These are phyloP conservation scores for Debaryomycetaceae sp. DNA, from an alignment of 1,139 yeast species.

Conservation along the genomic window DNA sequence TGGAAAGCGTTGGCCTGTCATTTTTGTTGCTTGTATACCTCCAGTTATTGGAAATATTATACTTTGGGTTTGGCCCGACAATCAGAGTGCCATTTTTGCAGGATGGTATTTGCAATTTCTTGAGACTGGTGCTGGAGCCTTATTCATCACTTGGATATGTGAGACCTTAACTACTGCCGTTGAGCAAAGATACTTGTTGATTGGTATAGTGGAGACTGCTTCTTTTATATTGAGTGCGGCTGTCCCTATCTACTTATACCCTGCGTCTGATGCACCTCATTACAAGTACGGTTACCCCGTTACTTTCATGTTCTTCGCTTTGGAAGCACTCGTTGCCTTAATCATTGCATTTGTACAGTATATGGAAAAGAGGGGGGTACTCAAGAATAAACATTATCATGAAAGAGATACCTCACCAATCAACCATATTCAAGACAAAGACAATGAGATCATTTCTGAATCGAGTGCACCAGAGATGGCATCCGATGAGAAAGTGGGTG, in stretches of 20 bases:
- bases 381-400: not conserved
- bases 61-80: constrained; percentile 12
- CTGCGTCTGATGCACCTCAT: constrained; percentile 13
- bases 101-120: constrained; percentile 18
- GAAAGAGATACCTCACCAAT: not conserved
- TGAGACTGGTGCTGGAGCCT: constrained; percentile 17
- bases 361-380: constrained; percentile 6
- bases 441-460: not conserved
- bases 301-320: constrained; percentile 13
- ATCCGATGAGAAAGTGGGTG: not conserved
- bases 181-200: constrained; percentile 16
- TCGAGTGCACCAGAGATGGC: not conserved
- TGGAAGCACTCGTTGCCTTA: constrained; percentile 13
- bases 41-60: constrained; percentile 16
- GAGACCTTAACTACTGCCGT: constrained; percentile 15
- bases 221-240: constrained; percentile 18
- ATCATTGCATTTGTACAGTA: constrained; percentile 4
- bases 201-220: constrained; percentile 16
- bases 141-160: constrained; percentile 19
- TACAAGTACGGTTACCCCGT: constrained; percentile 17
- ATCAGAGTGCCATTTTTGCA: constrained; percentile 11
- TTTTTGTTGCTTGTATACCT: constrained; percentile 12
- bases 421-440: not conserved
- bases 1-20: constrained; percentile 15
- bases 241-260: constrained; percentile 11